Base-by-base conservation (phyloP, 2,329 filamentous ascomycete genomes). In the Parastagonospora nodorum region DNA sequence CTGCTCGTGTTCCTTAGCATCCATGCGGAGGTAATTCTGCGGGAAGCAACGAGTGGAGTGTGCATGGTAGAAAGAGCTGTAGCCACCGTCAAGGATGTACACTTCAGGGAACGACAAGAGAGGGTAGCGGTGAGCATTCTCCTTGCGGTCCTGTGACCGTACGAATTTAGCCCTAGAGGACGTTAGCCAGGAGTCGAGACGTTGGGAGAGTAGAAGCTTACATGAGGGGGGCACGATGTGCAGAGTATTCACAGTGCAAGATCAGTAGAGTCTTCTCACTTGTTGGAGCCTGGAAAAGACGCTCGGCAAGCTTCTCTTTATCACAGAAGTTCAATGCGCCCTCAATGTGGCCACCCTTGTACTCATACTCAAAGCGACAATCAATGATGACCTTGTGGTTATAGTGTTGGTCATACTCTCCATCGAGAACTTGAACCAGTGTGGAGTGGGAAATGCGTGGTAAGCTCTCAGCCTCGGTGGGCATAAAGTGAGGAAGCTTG, bases 291-390 rank as follows among this genome's bases (percentile, higher is more conserved):
- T 66, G 81, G 73, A 99, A 96, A 42, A 99, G 84, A 61, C 92
- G 86, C 48, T 81, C 80, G 8, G 91, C 86, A 51, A 99, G 81
- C 53, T 89, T 78, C 67, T 99, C 93, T 76, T 97, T 97, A 78
- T 97, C 91, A 76, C 96, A 97, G 80, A 92, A 94, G 79, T 99
- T 99, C 76, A 96, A 81, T 37, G 94, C 94, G 14, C 89, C 89
- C 61, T 92, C 84, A 69, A 99, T 97, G 73, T 99, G 94, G 30
- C 94, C 94, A 49, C 94, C 94, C 12, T 96, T 88, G 72, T 95
- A 99, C 77, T 99, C 94, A 74, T 99, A 99, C 80, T 99, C 94
- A 71, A 99, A 99, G 15, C 94, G 89, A 74, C 94, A 99, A 75
- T 99, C 94, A 66, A 99, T 88, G 67, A 99, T 82, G 74, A 96